phyloP scores from a whole-genome alignment of 176 grass and related monocot species.

The Calamus simplicifolius region DNA sequence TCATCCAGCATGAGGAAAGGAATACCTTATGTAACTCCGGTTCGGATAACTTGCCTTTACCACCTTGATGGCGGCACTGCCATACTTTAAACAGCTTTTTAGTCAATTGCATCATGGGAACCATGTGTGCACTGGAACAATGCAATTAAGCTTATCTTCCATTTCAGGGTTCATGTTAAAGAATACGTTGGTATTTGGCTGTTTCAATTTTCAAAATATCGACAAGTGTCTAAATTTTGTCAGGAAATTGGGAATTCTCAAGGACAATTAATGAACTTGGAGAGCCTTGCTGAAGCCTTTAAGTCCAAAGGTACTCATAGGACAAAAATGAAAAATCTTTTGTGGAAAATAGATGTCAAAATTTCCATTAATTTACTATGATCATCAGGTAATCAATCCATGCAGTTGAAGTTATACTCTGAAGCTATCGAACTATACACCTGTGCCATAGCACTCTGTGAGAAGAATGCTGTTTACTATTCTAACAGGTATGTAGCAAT shows the following conservation, averaged over 20 bases:
- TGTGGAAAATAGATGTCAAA: background rate
- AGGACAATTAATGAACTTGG: conserved; percentile 30
- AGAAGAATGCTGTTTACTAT: conserved; percentile 68
- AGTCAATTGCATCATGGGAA: too few relatives aligned
- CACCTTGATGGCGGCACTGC: too few relatives aligned
- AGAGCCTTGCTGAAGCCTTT: conserved; percentile 56
- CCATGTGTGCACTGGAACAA: too few relatives aligned
- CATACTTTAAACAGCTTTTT: too few relatives aligned
- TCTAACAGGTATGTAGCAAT: conserved; percentile 47
- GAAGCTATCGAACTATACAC: conserved; percentile 77
- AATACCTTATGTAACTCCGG: too few relatives aligned
- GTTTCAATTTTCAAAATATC: too few relatives aligned
- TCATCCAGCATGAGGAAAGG: too few relatives aligned
- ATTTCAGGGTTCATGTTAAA: too few relatives aligned
- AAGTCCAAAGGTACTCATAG: conserved; percentile 55
- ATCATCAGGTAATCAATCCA: conserved; percentile 64
- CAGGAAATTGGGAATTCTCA: conserved; percentile 40
- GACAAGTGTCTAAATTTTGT: background rate
- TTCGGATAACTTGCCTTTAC: too few relatives aligned
- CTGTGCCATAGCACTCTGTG: conserved; percentile 52
- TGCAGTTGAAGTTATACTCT: conserved; percentile 51
- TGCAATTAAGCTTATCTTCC: too few relatives aligned
- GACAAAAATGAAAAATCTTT: too few relatives aligned
- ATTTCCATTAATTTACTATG: conserved; percentile 25
- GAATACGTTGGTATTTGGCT: too few relatives aligned